phyloP scores from a whole-genome alignment of 202 grass and related monocot species.

The Carex arenaria region DNA sequence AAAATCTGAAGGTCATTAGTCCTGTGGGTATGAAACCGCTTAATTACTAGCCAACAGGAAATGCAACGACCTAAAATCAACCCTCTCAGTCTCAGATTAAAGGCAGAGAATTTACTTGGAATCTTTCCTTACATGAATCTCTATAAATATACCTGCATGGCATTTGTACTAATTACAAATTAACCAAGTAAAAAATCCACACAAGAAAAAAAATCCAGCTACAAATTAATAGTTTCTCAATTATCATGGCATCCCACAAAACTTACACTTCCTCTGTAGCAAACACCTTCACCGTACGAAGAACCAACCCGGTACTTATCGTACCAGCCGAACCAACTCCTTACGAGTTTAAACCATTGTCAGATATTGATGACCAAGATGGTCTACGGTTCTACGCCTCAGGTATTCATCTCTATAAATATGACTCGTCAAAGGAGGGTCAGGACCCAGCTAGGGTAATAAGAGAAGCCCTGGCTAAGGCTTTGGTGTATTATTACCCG shows the following conservation, averaged over 20 bases:
- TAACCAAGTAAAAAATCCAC: background rate
- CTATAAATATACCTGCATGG: slow-evolving; percentile 13
- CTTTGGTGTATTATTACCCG: slow-evolving; percentile 71
- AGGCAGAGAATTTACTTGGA: background rate
- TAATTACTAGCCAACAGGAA: background rate
- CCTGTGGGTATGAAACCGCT: too few relatives aligned
- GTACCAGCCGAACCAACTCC: slow-evolving; percentile 29
- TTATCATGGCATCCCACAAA: background rate
- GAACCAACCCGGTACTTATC: slow-evolving; percentile 16
- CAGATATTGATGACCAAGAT: slow-evolving; percentile 39
- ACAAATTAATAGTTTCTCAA: background rate
- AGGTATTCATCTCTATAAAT: slow-evolving; percentile 28
- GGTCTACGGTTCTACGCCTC: slow-evolving; percentile 22
- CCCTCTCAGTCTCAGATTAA: background rate
- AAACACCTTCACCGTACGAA: slow-evolving; percentile 21
- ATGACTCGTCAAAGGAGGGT: background rate
- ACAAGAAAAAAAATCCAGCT: background rate
- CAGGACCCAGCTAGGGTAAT: slow-evolving; percentile 28
- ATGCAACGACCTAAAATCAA: slow-evolving; percentile 18
- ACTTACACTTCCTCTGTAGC: background rate
- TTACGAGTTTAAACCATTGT: slow-evolving; percentile 28
- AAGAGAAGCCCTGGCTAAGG: slow-evolving; percentile 39
- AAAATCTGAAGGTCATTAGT: background rate
- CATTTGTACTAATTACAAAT: background rate
- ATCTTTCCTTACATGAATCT: background rate